phyloP scores from a whole-genome alignment of 2,329 filamentous ascomycete species.

The Aciculosporium take region DNA sequence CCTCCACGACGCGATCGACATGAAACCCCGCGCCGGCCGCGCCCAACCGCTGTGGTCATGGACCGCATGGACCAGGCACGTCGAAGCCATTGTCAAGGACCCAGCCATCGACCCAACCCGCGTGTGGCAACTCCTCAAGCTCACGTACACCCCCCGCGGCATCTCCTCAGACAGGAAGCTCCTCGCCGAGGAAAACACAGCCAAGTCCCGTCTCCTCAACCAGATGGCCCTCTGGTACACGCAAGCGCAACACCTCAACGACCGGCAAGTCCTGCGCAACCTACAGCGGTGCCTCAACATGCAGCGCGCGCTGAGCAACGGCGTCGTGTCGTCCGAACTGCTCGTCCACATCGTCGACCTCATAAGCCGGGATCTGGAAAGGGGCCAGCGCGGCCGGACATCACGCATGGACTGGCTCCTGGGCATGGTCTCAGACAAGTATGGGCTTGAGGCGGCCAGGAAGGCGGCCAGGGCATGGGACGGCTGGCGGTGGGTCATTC shows the following conservation, averaged over 20 bases:
- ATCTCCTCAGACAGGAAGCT: not conserved
- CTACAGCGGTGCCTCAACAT: conserved; percentile 14
- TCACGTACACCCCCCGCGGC: conserved; percentile 4
- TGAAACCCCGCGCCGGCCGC: not conserved
- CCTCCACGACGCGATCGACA: conserved; percentile 11
- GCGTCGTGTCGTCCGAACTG: conserved; percentile 13
- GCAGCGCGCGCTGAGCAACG: conserved; percentile 12
- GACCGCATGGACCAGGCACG: conserved; percentile 19
- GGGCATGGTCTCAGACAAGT: conserved; percentile 11
- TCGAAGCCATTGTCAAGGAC: conserved; percentile 20
- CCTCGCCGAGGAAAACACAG: conserved; percentile 5
- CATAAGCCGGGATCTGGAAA: conserved; percentile 20
- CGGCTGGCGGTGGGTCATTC: conserved; percentile 14
- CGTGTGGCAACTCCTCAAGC: conserved; percentile 17
- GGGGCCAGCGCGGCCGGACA: conserved; percentile 18
- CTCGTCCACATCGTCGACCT: conserved; percentile 15
- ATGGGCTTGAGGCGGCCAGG: conserved; percentile 10
- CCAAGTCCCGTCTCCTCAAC: conserved; percentile 17
- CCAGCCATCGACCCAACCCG: conserved; percentile 10
- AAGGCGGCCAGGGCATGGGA: conserved; percentile 8
- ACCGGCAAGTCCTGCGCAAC: conserved; percentile 18
- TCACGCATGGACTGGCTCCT: conserved; percentile 18
- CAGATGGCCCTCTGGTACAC: conserved; percentile 18
- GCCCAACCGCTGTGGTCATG: conserved; percentile 15
- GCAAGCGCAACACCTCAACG: conserved; percentile 14